phyloP scores from a whole-genome alignment of 768 basidiomycete species.

The Agrocybe praecox region DNA sequence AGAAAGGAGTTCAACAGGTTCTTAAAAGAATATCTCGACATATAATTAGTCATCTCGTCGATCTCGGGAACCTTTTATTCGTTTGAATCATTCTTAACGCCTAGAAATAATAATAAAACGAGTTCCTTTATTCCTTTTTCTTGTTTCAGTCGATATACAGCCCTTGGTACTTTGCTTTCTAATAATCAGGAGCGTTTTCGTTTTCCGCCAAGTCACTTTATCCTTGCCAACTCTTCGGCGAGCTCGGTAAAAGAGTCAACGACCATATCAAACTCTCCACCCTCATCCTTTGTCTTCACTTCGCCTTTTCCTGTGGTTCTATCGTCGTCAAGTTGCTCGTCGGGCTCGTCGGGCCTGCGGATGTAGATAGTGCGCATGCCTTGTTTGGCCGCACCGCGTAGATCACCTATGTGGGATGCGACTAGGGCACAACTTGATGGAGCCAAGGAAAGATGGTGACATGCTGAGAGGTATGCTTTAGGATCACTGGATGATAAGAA shows the following conservation, averaged over 20 bases:
- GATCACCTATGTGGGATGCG: slow-evolving; percentile 61
- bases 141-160: too few relatives aligned
- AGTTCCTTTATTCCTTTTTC: too few relatives aligned
- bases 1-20: slow-evolving; percentile 6
- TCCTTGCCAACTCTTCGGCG: slow-evolving; percentile 24
- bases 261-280: slow-evolving; percentile 61
- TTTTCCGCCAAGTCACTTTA: too few relatives aligned
- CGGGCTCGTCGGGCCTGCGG: slow-evolving; percentile 49
- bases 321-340: background rate
- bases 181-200: too few relatives aligned
- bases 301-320: background rate
- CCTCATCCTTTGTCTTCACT: slow-evolving; percentile 48
- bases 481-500: slow-evolving; percentile 40
- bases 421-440: slow-evolving; percentile 63
- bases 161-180: too few relatives aligned
- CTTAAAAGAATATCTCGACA: background rate
- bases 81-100: too few relatives aligned
- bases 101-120: too few relatives aligned
- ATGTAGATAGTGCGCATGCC: slow-evolving; percentile 67
- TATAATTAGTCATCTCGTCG: too few relatives aligned
- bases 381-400: slow-evolving; percentile 48
- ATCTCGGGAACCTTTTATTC: too few relatives aligned
- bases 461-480: slow-evolving; percentile 50
- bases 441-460: slow-evolving; percentile 48
- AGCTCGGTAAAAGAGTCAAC: slow-evolving; percentile 54